Percentiles rank a stretch among this genome's conserved stretches.
phyloP scores from a whole-genome alignment of 2,329 filamentous ascomycete genomes.

The Clarireedia paspali region DNA sequence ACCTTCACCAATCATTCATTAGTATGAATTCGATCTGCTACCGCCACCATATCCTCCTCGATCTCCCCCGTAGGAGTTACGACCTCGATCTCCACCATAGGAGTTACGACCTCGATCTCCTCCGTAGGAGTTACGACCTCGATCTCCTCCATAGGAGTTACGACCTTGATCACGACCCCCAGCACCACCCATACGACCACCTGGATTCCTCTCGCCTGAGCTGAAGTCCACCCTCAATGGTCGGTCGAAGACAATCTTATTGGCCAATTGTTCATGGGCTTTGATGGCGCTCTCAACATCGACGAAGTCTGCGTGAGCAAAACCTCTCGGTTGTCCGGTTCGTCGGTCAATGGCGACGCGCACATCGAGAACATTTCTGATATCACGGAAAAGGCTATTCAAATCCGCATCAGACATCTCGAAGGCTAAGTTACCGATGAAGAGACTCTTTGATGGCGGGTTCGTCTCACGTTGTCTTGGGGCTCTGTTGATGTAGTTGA shows the following conservation, averaged over 20 bases:
- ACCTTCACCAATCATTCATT: not conserved
- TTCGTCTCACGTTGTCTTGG: conserved; percentile 23
- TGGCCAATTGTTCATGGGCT: conserved; percentile 48
- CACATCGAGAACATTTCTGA: conserved; percentile 65
- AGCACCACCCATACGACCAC: not conserved
- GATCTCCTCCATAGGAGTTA: not conserved
- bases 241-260: conserved; percentile 57
- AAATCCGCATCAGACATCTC: conserved; percentile 80
- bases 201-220: conserved; percentile 4
- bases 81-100: conserved; percentile 1
- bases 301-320: conserved; percentile 75
- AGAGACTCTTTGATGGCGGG: conserved; percentile 58
- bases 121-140: not conserved
- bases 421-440: conserved; percentile 79
- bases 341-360: conserved; percentile 75
- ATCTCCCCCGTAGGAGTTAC: not conserved
- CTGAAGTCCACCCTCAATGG: conserved; percentile 57
- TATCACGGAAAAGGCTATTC: conserved; percentile 64
- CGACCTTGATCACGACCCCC: not conserved
- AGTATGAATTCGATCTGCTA: not conserved
- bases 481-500: conserved; percentile 43
- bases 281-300: conserved; percentile 56
- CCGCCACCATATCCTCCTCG: not conserved
- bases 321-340: conserved; percentile 75
- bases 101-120: not conserved